phyloP scores from a whole-genome alignment of 2,329 filamentous ascomycete species.

The Claviceps humidiphila region DNA sequence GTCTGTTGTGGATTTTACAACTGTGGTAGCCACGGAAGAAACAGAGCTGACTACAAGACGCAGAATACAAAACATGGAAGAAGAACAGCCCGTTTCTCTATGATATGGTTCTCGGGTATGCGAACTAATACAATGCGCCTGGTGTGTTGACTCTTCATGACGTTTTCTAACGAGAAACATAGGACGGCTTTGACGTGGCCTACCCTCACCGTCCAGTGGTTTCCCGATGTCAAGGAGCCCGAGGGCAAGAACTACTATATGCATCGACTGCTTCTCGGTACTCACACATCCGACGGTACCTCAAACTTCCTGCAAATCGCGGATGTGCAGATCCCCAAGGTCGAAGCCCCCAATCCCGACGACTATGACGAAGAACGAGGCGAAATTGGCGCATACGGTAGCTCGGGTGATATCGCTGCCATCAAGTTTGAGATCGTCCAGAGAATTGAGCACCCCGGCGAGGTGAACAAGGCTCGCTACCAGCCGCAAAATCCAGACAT shows the following conservation, averaged over 20 bases:
- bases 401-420: slow-evolving; percentile 51
- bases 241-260: slow-evolving; percentile 77
- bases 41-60: slow-evolving; percentile 1
- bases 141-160: not conserved
- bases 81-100: slow-evolving; percentile 98
- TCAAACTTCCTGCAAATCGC: slow-evolving; percentile 92
- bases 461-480: slow-evolving; percentile 97
- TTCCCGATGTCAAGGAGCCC: slow-evolving; percentile 82
- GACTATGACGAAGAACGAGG: slow-evolving; percentile 87
- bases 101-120: slow-evolving; percentile 79
- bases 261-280: slow-evolving; percentile 84
- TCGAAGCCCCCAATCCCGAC: slow-evolving; percentile 55
- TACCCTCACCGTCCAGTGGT: slow-evolving; percentile 94
- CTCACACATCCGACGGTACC: slow-evolving; percentile 77
- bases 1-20: too few species aligned
- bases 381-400: slow-evolving; percentile 88
- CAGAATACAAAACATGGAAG: slow-evolving; percentile 99
- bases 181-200: slow-evolving; percentile 94
- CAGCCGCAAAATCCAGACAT: slow-evolving; percentile 96
- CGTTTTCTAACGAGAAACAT: not conserved
- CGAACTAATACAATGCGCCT: not conserved
- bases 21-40: not conserved
- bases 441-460: slow-evolving; percentile 89
- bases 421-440: slow-evolving; percentile 89
- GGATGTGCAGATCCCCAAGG: slow-evolving; percentile 82